These are phyloP conservation scores for Pleurotus cornucopiae DNA, from an alignment of 768 basidiomycete genomes.

Conservation along the genomic window DNA sequence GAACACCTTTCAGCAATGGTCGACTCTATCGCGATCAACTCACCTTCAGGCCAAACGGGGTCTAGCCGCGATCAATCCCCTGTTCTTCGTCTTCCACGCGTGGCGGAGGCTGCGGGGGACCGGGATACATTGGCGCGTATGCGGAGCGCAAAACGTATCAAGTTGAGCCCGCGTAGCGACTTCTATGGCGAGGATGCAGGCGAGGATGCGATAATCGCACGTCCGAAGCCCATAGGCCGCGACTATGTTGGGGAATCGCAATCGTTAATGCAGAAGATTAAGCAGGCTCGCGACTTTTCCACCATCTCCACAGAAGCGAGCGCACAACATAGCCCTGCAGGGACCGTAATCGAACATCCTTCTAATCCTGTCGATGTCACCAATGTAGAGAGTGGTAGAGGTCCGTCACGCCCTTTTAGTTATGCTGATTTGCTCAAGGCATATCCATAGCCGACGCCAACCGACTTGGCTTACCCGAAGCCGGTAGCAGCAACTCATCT, in stretches of 20 bases:
- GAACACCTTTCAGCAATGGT: constrained; percentile 93
- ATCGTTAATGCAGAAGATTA: constrained; percentile 77
- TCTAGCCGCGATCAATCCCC: constrained; percentile 42
- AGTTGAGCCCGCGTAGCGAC: constrained; percentile 66
- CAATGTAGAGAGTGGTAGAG: too few species aligned
- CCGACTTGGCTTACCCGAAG: constrained; percentile 27
- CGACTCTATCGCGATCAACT: constrained; percentile 87
- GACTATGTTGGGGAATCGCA: constrained; percentile 79
- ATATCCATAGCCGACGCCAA: constrained; percentile 25
- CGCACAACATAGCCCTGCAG: constrained; percentile 26
- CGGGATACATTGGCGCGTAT: constrained; percentile 45
- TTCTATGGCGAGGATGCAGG: constrained; percentile 50
- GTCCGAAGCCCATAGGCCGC: constrained; percentile 43
- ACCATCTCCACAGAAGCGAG: constrained; percentile 64
- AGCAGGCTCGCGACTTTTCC: constrained; percentile 72
- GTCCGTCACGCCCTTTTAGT: too few species aligned
- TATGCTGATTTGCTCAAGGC: constrained; percentile 13
- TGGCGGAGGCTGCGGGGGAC: constrained; percentile 37
- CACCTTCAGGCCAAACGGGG: constrained; percentile 53
- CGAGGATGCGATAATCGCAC: constrained; percentile 40
- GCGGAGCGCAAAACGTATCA: constrained; percentile 77
- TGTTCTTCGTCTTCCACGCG: constrained; percentile 44
- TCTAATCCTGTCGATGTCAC: too few species aligned
- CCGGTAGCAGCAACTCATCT: constrained; percentile 25
- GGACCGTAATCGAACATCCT: constrained; percentile 1